Evolutionary conservation across 2,329 filamentous ascomycete species (phyloP).

Genomic region (Xylaria sp.): DNA sequence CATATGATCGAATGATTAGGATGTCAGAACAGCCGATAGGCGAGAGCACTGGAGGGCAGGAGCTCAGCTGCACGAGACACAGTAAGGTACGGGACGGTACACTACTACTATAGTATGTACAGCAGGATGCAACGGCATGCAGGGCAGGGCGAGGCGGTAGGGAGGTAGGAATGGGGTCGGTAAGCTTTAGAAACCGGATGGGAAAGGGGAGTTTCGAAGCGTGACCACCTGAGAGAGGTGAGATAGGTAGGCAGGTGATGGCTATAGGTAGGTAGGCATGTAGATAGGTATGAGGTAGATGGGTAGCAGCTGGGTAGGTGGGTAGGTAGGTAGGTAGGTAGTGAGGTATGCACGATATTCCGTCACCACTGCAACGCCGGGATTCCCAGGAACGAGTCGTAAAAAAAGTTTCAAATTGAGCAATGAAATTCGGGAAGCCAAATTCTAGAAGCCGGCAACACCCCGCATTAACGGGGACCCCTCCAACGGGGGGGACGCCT

Average conservation of each 20-base stretch:
- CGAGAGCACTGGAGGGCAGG: background rate
- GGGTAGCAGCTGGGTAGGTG: constrained; percentile 12
- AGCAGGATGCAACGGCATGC: background rate
- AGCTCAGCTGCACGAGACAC: background rate
- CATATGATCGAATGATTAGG: constrained; percentile 18
- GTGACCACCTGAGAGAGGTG: no score
- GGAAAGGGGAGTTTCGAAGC: no score
- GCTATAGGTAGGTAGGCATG: background rate
- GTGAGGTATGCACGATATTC: constrained; percentile 30
- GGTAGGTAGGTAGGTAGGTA: background rate
- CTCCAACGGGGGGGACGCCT: no score
- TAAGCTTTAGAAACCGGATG: no score
- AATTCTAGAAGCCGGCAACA: constrained; percentile 19
- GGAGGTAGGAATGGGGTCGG: no score
- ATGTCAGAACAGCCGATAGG: constrained; percentile 17
- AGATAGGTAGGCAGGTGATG: no score
- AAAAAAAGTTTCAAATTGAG: constrained; percentile 2
- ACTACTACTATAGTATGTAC: background rate
- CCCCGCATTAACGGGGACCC: constrained; percentile 19
- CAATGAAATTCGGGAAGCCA: constrained; percentile 1
- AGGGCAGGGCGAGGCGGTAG: background rate
- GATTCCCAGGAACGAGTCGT: constrained; percentile 28
- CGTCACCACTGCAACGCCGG: constrained; percentile 32
- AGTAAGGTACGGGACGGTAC: background rate
- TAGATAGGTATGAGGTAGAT: constrained; percentile 22